Evolutionary conservation across 2,329 filamentous ascomycete genomes (phyloP), one percentile per base, ranked within the genome.

Genomic region (Alternaria incomplexa): DNA sequence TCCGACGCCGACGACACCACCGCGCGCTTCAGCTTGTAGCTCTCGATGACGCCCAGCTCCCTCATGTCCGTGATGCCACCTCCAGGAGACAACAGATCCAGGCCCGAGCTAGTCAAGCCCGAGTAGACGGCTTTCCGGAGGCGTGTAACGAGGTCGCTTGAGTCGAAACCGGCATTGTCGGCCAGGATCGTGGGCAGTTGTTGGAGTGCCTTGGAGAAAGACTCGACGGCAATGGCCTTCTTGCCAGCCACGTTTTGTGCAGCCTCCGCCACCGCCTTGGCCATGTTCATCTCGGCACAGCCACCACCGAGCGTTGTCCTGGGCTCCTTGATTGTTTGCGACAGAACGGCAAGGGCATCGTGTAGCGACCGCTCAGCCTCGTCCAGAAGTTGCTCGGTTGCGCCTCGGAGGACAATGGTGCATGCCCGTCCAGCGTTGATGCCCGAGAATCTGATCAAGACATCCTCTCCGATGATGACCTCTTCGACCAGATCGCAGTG

Each of bases 241-340:
- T 99, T 99, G 80, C 96, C 96, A 71, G 96, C 93, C 8, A 97
- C 92, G 74, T 97, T 95, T 65, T 96, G 94, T 22, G 94, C 94
- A 6, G 93, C 93, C 64, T 91, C 92, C 78, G 97, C 95, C 22
- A 99, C 96, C 8, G 96, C 96, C 86, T 97, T 97, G 68, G 95
- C 93, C 96, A 99, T 99, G 72, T 97, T 85, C 95, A 98, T 98
- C 87, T 99, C 96, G 5, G 95, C 94, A 77, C 93, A 98, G 26
- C 96, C 96, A 77, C 96, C 96, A 56, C 96, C 96, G 4, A 99
- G 89, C 0, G 96, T 98, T 45, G 94, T 96, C 79, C 93, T 90
- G 56, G 96, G 96, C 82, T 97, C 94, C 81, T 91, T 92, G 73
- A 99, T 92, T 2, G 96, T 99, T 82, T 99, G 96, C 10, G 95